These are phyloP conservation scores for Oidium heveae DNA, from an alignment of 2,329 filamentous ascomycete species.

Conservation along the genomic window DNA sequence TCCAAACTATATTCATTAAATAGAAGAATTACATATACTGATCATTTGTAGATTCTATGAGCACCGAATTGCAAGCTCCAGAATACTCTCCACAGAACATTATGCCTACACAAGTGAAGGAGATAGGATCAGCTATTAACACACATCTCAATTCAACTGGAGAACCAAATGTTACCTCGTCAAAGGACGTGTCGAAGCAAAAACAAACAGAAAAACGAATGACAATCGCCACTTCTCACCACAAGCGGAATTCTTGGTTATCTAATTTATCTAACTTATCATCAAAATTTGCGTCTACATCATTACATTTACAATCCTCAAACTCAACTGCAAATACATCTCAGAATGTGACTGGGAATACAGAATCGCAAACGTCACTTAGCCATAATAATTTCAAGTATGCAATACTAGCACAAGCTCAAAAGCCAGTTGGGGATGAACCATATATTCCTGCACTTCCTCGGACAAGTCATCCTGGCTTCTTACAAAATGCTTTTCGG, in stretches of 20 bases:
- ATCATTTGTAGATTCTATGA: too few species aligned
- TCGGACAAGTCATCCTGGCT: constrained; percentile 38
- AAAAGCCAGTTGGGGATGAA: constrained; percentile 30
- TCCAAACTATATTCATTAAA: too few species aligned
- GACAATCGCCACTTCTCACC: too few species aligned
- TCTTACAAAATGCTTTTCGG: constrained; percentile 59
- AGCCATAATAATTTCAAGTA: constrained; percentile 22
- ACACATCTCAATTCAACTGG: not conserved
- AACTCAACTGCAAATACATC: not conserved
- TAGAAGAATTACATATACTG: too few species aligned
- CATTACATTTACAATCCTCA: not conserved
- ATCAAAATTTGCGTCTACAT: constrained; percentile 58
- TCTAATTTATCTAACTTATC: constrained; percentile 44
- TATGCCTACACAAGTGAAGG: not conserved
- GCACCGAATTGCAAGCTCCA: too few species aligned
- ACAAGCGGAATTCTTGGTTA: constrained; percentile 60
- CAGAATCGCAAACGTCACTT: constrained; percentile 14
- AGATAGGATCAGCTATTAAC: not conserved
- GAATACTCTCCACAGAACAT: not conserved
- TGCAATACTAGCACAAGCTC: constrained; percentile 30
- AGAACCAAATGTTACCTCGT: not conserved
- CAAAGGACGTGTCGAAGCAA: not conserved
- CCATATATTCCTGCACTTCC: constrained; percentile 56
- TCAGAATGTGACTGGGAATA: not conserved
- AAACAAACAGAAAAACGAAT: too few species aligned